Base-by-base conservation (phyloP, 1,139 yeast species). In the Kluyveromyces sp. region DNA sequence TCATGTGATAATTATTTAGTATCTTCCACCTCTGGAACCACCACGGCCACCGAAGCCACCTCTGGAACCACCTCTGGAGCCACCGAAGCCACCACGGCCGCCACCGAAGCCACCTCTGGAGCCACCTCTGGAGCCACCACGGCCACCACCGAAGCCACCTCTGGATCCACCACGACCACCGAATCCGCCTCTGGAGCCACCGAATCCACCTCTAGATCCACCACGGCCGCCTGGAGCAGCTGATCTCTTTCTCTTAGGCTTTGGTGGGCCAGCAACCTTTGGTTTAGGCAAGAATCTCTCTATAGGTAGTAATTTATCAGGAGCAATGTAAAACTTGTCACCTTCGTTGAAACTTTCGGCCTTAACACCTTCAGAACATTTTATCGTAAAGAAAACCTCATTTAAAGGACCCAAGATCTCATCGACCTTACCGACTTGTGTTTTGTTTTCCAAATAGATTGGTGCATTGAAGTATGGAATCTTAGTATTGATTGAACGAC, bases 401-500 rank as follows among this genome's bases (percentile, higher is more conserved):
- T 92, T 92, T 66, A 94, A 73, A 46, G 98, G 97, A 45, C 99
- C 99, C 60, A 94, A 76, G 56, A 94, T 92, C 74, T 94, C 99
- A 67, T 94, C 99, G 49, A 94, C 96, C 70, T 94, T 94, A 60
- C 99, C 99, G 47, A 94, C 82, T 64, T 86, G 94, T 31, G 96
- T 85, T 75, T 83, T 84, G 76, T 92, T 92, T 68, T 92, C 97
- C 58, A 92, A 78, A 68, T 84, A 94, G 64, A 94, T 90, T 65
- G 98, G 98, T 30, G 99, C 99, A 71, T 94, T 94, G 78, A 94
- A 94, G 69, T 92, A 94, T 60, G 99, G 99, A 57, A 94, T 77
- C 74, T 92, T 92, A 51, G 87, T 79, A 69, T 92, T 92, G 62
- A 86, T 86, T 43, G 97, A 88, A 64, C 92, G 88, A 73, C 97